These are phyloP conservation scores for Penicillium macrosclerotiorum DNA, from an alignment of 495 filamentous ascomycete genomes.

Conservation along the genomic window DNA sequence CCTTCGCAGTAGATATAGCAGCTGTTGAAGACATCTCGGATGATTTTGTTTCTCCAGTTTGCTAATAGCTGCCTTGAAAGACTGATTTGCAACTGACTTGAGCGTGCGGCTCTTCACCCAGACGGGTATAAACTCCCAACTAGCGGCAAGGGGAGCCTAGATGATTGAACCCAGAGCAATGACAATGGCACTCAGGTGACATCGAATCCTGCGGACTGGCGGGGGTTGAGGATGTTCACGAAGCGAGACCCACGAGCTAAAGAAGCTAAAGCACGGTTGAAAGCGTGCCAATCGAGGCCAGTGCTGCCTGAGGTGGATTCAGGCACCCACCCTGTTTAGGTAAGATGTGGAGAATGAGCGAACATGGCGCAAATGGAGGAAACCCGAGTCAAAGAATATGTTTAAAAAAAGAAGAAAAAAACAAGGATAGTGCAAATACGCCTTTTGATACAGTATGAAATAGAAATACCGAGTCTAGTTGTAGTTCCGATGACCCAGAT, in stretches of 20 bases:
- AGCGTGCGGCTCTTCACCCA: conserved; percentile 2
- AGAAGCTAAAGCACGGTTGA: background rate
- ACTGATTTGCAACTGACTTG: background rate
- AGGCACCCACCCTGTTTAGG: conserved; percentile 17
- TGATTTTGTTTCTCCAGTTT: background rate
- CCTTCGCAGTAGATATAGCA: conserved; percentile 13
- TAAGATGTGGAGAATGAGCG: background rate
- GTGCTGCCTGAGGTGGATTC: conserved; percentile 24
- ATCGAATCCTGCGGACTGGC: conserved; percentile 2
- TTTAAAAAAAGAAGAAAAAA: too few species aligned
- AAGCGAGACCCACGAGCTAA: conserved; percentile 3
- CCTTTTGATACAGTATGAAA: background rate
- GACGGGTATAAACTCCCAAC: background rate
- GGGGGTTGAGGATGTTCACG: background rate
- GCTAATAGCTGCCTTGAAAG: conserved; percentile 5
- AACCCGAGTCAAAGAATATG: too few species aligned
- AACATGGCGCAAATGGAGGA: background rate
- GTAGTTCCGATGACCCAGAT: too few species aligned
- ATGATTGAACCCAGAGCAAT: background rate
- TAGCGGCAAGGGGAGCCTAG: conserved; percentile 1
- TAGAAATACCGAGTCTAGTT: background rate
- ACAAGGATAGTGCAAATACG: too few species aligned
- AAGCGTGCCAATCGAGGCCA: conserved; percentile 7
- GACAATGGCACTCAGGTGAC: background rate
- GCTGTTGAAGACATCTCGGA: conserved; percentile 16